Conservation (phyloP, 2,329 filamentous ascomycete genomes). For the Colletotrichum sp. region DNA sequence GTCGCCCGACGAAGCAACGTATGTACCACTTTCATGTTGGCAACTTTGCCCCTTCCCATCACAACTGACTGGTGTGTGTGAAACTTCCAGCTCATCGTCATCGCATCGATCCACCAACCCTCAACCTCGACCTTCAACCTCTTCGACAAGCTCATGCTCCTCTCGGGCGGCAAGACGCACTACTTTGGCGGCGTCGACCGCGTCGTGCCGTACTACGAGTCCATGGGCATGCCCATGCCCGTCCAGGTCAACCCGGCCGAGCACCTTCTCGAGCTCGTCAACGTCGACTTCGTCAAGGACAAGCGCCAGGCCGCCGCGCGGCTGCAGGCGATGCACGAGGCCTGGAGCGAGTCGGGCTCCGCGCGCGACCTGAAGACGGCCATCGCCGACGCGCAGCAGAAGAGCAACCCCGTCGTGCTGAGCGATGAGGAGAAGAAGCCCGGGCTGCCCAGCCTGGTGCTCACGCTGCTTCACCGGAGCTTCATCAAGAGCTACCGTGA, state of each 20-base stretch:
- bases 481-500: constrained; percentile 88
- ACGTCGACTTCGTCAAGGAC: constrained; percentile 72
- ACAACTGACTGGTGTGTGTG: neutral
- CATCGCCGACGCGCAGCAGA: constrained; percentile 14
- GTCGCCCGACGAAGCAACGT: constrained; percentile 72
- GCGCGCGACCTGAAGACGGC: constrained; percentile 13
- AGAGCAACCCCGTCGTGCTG: constrained; percentile 27
- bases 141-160: constrained; percentile 79
- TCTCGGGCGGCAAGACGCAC: constrained; percentile 73
- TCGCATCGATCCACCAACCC: constrained; percentile 86
- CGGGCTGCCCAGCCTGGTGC: constrained; percentile 52
- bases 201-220: constrained; percentile 67
- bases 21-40: constrained; percentile 22
- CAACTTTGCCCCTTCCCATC: neutral
- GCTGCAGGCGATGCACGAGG: constrained; percentile 56
- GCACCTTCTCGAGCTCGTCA: constrained; percentile 79
- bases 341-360: constrained; percentile 56
- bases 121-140: constrained; percentile 79
- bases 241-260: constrained; percentile 80
- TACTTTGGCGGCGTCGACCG: constrained; percentile 71
- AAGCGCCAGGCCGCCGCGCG: constrained; percentile 49
- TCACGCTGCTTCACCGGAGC: constrained; percentile 75
- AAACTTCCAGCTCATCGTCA: constrained; percentile 67
- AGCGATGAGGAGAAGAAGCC: constrained; percentile 43
- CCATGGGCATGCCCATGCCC: constrained; percentile 67